Percentiles rank a stretch among this genome's conserved stretches.
phyloP scores from a whole-genome alignment of 352 stramenopile species.

The Phytophthora europaea region DNA sequence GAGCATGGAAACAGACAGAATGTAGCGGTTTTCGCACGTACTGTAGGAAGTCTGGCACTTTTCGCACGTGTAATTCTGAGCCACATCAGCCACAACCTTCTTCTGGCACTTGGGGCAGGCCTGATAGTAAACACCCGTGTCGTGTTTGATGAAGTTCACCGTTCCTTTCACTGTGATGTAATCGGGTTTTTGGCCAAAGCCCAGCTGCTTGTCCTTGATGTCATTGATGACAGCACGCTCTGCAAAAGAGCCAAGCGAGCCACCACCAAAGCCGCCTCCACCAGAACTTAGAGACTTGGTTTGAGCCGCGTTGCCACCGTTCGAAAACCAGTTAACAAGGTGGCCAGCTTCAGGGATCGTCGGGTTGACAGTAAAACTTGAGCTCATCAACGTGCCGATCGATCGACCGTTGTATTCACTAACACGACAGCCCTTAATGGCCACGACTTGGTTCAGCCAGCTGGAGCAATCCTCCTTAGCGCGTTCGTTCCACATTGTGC shows the following conservation, averaged over 20 bases:
- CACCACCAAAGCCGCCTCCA: slow-evolving; percentile 79
- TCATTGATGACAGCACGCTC: slow-evolving; percentile 91
- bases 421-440: slow-evolving; percentile 96
- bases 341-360: slow-evolving; percentile 88
- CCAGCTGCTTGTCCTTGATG: slow-evolving; percentile 97
- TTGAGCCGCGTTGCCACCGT: slow-evolving; percentile 68
- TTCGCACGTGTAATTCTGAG: slow-evolving; percentile 96
- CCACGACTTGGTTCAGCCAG: slow-evolving; percentile 93
- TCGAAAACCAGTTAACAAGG: slow-evolving; percentile 90
- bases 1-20: slow-evolving; percentile 94
- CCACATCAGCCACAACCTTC: slow-evolving; percentile 94
- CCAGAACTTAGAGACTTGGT: slow-evolving; percentile 84
- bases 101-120: slow-evolving; percentile 92
- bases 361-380: slow-evolving; percentile 87
- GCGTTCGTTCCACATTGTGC: slow-evolving; percentile 97
- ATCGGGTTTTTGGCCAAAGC: slow-evolving; percentile 96
- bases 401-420: slow-evolving; percentile 95
- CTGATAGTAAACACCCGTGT: slow-evolving; percentile 90
- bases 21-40: slow-evolving; percentile 96
- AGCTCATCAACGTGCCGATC: slow-evolving; percentile 87
- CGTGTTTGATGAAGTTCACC: slow-evolving; percentile 98
- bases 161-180: slow-evolving; percentile 97
- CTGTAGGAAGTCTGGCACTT: slow-evolving; percentile 96
- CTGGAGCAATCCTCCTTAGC: slow-evolving; percentile 86
- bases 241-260: slow-evolving; percentile 81